Evolutionary conservation across 192 early-diverging fungal genomes (phyloP).

Genomic region (Coemansia nantahalensis): DNA sequence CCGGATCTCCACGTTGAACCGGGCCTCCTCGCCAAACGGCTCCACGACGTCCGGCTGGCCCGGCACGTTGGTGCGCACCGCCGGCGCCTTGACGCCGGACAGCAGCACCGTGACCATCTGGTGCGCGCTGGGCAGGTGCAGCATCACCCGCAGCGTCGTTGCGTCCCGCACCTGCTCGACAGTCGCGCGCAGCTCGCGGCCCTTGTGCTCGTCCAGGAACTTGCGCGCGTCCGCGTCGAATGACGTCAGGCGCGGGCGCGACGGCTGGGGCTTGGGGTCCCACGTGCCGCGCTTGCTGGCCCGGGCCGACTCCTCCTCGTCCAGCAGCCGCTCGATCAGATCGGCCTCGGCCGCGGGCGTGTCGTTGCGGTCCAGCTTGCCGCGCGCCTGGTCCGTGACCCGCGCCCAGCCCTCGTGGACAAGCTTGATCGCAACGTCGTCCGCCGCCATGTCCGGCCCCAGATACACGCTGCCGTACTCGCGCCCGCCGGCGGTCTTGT

Average conservation of each 20-base stretch:
- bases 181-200: constrained; percentile 77
- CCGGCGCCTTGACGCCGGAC: constrained; percentile 85
- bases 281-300: constrained; percentile 75
- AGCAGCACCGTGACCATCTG: constrained; percentile 68
- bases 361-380: constrained; percentile 31
- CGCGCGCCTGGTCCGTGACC: constrained; percentile 62
- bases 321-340: constrained; percentile 50
- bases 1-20: constrained; percentile 87
- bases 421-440: constrained; percentile 69
- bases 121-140: constrained; percentile 69
- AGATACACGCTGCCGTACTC: constrained; percentile 63
- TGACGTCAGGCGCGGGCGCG: constrained; percentile 38
- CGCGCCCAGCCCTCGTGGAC: constrained; percentile 85
- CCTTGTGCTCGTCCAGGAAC: constrained; percentile 79
- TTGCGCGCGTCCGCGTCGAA: constrained; percentile 64
- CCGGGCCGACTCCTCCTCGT: constrained; percentile 73
- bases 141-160: constrained; percentile 72
- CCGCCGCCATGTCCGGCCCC: constrained; percentile 53
- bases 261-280: constrained; percentile 54
- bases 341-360: constrained; percentile 34
- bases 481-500: constrained; percentile 50
- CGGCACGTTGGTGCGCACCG: constrained; percentile 71
- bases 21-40: constrained; percentile 92
- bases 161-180: constrained; percentile 97
- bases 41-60: constrained; percentile 72